Base-by-base conservation (phyloP, 2,329 filamentous ascomycete genomes). In the Fusarium illudens region DNA sequence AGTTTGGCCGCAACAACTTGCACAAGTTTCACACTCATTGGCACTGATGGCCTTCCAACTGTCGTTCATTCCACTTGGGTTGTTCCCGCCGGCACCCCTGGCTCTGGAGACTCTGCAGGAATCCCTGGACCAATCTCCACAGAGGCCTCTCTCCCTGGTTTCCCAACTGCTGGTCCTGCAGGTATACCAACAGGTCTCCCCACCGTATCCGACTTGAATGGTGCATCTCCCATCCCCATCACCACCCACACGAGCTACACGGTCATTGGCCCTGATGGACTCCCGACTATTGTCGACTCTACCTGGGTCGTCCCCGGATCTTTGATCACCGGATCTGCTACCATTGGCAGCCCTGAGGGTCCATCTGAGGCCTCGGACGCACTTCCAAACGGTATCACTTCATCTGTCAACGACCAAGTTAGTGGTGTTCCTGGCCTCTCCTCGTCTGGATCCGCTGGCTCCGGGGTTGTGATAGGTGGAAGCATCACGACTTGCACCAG, bases 261-360 rank as follows among this genome's bases (percentile, higher is more conserved):
- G 29, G 32, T 73, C 27, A 64, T 75, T 20, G 75, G 76, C 1
- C 60, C 60, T 37, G 67, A 73, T 59, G 71, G 68, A 9, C 53
- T 71, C 46, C 71, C 74, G 8, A 78, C 75, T 25, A 64, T 77
- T 29, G 60, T 76, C n/a, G 75, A 78, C 29, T 74, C 77, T 6
- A 79, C 77, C 11, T 71, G 73, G 61, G 65, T 76, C n/a, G 60
- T 77, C 20, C 71, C 74, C 39, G 69, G 64, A 19, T 74, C 70
- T 58, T 56, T 59, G 36, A 66, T 62, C 22, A 66, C 74, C 17
- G 70, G 71, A 5, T 57, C 69, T 4, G 62, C 56, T 29, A 33
- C 67, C 29, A 58, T 55, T 11, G 54, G 39, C 17, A 59, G 22
- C 17, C 53, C 65, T 39, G 51, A 34, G 10, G 32, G 27, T 25